Percentiles rank a stretch among this genome's conserved stretches.
These are phyloP conservation scores for Stemphylium lycopersici DNA, from an alignment of 2,329 filamentous ascomycete genomes.

Conservation along the genomic window DNA sequence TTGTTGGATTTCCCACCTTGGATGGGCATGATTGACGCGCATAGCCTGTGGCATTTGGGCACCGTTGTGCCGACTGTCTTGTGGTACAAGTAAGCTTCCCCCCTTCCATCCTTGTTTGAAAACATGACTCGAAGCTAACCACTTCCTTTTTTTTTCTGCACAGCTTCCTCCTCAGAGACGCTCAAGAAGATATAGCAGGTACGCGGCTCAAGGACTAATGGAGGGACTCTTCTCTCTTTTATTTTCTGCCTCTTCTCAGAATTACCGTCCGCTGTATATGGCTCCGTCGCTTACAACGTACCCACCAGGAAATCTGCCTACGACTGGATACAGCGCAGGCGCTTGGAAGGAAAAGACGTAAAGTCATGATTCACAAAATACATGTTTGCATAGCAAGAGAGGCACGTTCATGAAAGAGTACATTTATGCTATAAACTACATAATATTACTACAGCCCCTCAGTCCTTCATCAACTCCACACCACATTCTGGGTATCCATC, in stretches of 20 bases:
- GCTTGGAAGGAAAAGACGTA: slow-evolving; percentile 12
- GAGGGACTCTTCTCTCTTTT: not conserved
- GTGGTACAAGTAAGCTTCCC: slow-evolving; percentile 85
- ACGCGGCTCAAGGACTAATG: slow-evolving; percentile 71
- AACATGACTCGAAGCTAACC: no score
- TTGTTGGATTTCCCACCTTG: slow-evolving; percentile 90
- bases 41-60: slow-evolving; percentile 93
- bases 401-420: no score
- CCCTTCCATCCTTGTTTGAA: no score
- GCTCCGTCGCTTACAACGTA: slow-evolving; percentile 28
- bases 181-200: slow-evolving; percentile 78
- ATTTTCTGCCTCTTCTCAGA: not conserved
- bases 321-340: not conserved
- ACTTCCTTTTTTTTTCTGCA: no score
- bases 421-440: no score
- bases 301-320: slow-evolving; percentile 24
- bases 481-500: not conserved
- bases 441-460: no score
- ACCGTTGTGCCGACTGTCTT: slow-evolving; percentile 86
- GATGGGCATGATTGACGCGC: slow-evolving; percentile 83
- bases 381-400: not conserved
- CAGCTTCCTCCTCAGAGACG: slow-evolving; percentile 86
- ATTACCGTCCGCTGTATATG: slow-evolving; percentile 5
- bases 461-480: not conserved
- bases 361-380: not conserved